A percentile compares a stretch with the other conserved stretches of the same genome.
phyloP scores from a whole-genome alignment of 768 basidiomycete genomes.

The Psilocybe azurescens region DNA sequence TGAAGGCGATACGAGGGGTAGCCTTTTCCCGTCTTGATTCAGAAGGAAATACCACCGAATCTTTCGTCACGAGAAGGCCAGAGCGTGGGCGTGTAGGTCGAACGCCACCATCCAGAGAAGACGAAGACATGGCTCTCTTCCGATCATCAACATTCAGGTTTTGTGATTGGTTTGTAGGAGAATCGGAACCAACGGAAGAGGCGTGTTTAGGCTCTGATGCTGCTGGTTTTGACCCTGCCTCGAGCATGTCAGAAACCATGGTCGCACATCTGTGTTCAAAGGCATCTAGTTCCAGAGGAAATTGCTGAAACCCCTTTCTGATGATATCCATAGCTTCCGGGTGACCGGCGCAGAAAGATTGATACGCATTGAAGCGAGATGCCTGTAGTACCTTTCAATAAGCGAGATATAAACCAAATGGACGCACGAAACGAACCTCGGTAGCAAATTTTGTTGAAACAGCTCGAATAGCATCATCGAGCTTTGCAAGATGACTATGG shows the following conservation, averaged over 20 bases:
- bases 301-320: conserved; percentile 64
- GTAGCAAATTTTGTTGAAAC: conserved; percentile 64
- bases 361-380: conserved; percentile 76
- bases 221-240: conserved; percentile 23
- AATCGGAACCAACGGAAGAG: conserved; percentile 24
- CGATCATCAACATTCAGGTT: conserved; percentile 30
- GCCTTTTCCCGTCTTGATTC: conserved; percentile 32
- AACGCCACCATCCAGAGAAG: conserved; percentile 53
- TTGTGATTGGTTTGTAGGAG: conserved; percentile 19
- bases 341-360: conserved; percentile 88
- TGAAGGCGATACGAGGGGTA: conserved; percentile 58
- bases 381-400: conserved; percentile 51
- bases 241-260: conserved; percentile 47
- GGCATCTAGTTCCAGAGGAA: conserved; percentile 77
- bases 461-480: conserved; percentile 50
- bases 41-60: conserved; percentile 28
- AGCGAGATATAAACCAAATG: conserved; percentile 3
- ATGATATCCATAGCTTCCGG: conserved; percentile 80
- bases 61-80: conserved; percentile 38
- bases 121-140: conserved; percentile 53
- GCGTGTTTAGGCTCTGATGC: conserved; percentile 27
- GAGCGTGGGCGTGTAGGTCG: conserved; percentile 41
- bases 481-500: conserved; percentile 31
- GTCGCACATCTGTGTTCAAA: conserved; percentile 82
- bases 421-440: conserved; percentile 45